Evolutionary conservation across 1,284 basidiomycete genomes (phyloP), one percentile per base, ranked within the genome.

Genomic region (Dichomitus squalens): DNA sequence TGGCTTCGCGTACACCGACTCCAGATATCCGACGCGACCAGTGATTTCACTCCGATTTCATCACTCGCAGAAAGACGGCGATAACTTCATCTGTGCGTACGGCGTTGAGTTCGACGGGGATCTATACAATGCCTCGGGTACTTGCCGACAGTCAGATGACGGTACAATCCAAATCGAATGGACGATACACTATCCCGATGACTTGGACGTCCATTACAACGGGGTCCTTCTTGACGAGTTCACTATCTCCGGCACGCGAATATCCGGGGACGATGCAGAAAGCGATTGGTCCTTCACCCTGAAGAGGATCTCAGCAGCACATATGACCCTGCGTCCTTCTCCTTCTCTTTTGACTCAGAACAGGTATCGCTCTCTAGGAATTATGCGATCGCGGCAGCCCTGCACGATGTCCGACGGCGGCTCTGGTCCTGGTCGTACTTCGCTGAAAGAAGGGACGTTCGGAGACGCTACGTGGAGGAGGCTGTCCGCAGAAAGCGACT

Each of bases 301-400:
- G 20, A 60, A 60, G 52, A 54, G 43, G 52, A 44, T 54, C 14
- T 49, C 55, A 7, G 52, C 55, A 0, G 47, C 41, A 14, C 21
- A 47, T 27, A 38, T 60, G 49, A 25, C 21, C 4, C 44, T 54
- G 16, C 48, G 52, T 11, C 55, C 59, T 3, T 25, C 41, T 8
- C 54, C 54, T 2, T 6, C 16, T 7, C 5, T 43, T 11, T 21
- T 59, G 5, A 11, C 43, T 11, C 27, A 35, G 12, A 34, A 46
- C 27, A 52, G 20, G 39, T 29, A 34, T 18, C 55, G 58, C 7
- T 58, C 62, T 2, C 46, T 70, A 14, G 69, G 68, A 58, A 48
- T 3, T 71, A 66, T 27, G 70, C 69, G 7, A 55, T 65, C 21
- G n/a, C 55, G 7, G 61, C 64, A 0, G 51, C 58, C 14, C 5